Base-by-base conservation (phyloP, 345 rosid species). In the Gossypium arboreum region DNA sequence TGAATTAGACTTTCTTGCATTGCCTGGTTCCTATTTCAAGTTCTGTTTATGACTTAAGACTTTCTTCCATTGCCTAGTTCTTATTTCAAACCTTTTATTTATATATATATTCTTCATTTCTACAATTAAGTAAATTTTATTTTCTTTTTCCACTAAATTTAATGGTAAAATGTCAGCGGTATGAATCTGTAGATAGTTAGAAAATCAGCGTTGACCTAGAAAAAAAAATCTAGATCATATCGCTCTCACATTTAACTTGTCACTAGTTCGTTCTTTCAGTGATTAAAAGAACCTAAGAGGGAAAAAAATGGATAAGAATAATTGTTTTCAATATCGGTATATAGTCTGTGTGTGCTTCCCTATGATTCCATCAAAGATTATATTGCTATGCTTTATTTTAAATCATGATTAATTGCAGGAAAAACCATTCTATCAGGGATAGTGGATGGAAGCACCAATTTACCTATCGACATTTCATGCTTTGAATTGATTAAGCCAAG, bases 401-500 rank as follows among this genome's bases (percentile, higher is more conserved):
- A 59, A 41, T 25, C 48, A 1, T 71, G 15, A 39, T 39, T 25
- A 5, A 44, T 59, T 73, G n/a, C 80, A 85, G 88, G 82, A 70
- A 66, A 81, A 67, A 9, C 45, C 59, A 9, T 65, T 41, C 54
- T 76, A 44, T 12, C 82, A 15, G 73, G 73, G 39, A 72, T 64
- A 68, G 47, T 78, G 73, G 84, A 78, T 54, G 79, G 76, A 45
- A 81, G 56, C 61, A 73, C 76, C 72, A 81, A 73, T 76, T 48
- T 75, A 29, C 75, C 83, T 48, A 79, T 73, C 47, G 76, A 57
- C 56, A 64, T 67, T 60, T 80, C 88, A 3, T 83, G 80, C 74
- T 81, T 82, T 60, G 81, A 79, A 78, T 76, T 85, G 73, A 24
- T 64, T 34, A 68, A 85, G 45, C 82, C 88, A 2, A 78, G 80